phyloP scores from a whole-genome alignment of 805 yeast genomes.

The Candida schatavii region DNA sequence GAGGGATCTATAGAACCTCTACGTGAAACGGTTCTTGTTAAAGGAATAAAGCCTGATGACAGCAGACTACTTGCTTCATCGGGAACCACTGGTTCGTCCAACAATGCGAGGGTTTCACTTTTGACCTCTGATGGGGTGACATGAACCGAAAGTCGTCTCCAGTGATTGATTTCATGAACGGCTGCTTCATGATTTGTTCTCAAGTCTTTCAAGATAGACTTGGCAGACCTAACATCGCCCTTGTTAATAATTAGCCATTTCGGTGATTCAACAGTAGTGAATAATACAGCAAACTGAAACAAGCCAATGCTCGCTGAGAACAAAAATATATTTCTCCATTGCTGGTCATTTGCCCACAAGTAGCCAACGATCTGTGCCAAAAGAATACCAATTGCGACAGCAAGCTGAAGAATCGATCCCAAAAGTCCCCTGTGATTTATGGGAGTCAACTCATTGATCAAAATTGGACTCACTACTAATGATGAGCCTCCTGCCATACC shows the following conservation, averaged over 20 bases:
- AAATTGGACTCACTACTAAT: slow-evolving; percentile 39
- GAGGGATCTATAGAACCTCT: slow-evolving; percentile 31
- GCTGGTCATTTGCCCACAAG: slow-evolving; percentile 31
- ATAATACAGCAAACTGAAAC: slow-evolving; percentile 28
- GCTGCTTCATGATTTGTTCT: slow-evolving; percentile 31
- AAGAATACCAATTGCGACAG: slow-evolving; percentile 38
- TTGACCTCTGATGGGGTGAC: slow-evolving; percentile 3
- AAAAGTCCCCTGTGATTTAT: slow-evolving; percentile 39
- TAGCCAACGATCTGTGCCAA: slow-evolving; percentile 31
- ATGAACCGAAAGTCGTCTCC: slow-evolving; percentile 26
- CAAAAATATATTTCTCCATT: slow-evolving; percentile 36
- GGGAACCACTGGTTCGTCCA: slow-evolving; percentile 2
- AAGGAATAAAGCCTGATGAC: slow-evolving; percentile 6
- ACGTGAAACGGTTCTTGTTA: slow-evolving; percentile 14
- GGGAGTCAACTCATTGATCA: slow-evolving; percentile 40
- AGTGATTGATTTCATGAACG: slow-evolving; percentile 33
- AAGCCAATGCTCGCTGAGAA: slow-evolving; percentile 23
- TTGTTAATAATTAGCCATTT: slow-evolving; percentile 38
- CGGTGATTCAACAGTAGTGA: slow-evolving; percentile 38
- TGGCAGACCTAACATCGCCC: slow-evolving; percentile 28
- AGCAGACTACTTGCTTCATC: neutral
- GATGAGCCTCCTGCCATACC: slow-evolving; percentile 41
- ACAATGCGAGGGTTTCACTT: slow-evolving; percentile 4
- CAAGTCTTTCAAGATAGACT: slow-evolving; percentile 22
- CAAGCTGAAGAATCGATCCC: slow-evolving; percentile 38